Conservation (phyloP, 805 yeast genomes). For the Jamesozyma gamospora region DNA sequence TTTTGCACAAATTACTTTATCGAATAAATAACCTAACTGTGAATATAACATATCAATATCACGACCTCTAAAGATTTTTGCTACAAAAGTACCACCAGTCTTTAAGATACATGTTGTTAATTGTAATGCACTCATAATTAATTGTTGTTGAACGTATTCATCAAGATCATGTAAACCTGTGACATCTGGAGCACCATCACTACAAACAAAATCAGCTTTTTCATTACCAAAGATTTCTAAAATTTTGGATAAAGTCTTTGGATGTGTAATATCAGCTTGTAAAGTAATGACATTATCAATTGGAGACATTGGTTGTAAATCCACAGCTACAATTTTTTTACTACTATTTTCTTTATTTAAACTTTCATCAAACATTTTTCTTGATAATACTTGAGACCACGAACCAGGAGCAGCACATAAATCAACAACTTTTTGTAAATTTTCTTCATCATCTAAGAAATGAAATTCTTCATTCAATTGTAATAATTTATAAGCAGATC, state of each 20-base stretch:
- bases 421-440: constrained; percentile 79
- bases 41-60: constrained; percentile 89
- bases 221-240: constrained; percentile 79
- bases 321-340: constrained; percentile 85
- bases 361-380: constrained; percentile 46
- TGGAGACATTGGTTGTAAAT: constrained; percentile 95
- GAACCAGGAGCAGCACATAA: constrained; percentile 98
- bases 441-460: constrained; percentile 46
- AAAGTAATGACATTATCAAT: constrained; percentile 81
- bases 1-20: constrained; percentile 84
- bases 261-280: constrained; percentile 97
- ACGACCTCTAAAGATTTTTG: constrained; percentile 92
- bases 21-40: constrained; percentile 82
- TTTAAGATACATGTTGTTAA: constrained; percentile 80
- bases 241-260: constrained; percentile 70
- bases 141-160: constrained; percentile 93
- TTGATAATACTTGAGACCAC: constrained; percentile 90
- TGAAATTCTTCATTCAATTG: constrained; percentile 88
- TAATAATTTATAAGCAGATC: constrained; percentile 88
- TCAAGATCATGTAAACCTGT: constrained; percentile 95
- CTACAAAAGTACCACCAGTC: constrained; percentile 89
- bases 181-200: constrained; percentile 98
- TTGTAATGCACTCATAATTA: constrained; percentile 83
- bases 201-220: constrained; percentile 89
- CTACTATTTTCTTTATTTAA: constrained; percentile 22